phyloP scores from a whole-genome alignment of 2,329 filamentous ascomycete species.

The Penicillium paneum region DNA sequence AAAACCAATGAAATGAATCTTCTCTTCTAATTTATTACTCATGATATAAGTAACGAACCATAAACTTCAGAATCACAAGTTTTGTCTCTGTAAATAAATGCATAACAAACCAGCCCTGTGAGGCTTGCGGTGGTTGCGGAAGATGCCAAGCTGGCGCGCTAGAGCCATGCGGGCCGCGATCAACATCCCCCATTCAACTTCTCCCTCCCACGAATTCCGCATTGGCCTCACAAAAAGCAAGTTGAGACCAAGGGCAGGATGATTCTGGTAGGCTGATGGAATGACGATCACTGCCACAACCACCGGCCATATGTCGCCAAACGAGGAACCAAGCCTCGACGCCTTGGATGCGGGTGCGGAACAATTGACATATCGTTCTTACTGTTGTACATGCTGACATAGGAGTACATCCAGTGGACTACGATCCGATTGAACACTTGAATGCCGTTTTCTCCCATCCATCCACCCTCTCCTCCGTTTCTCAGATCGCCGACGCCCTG shows the following conservation, averaged over 20 bases:
- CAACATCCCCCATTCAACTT: conserved; percentile 7
- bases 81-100: not conserved
- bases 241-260: conserved; percentile 18
- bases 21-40: not conserved
- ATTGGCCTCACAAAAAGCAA: conserved; percentile 13
- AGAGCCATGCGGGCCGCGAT: conserved; percentile 14
- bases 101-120: not conserved
- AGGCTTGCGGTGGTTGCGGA: conserved; percentile 11
- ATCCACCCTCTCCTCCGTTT: conserved; percentile 74
- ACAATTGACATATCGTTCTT: conserved; percentile 1
- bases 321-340: conserved; percentile 38
- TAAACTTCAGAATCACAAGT: not conserved
- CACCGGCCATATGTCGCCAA: conserved; percentile 39
- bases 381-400: conserved; percentile 7
- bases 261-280: conserved; percentile 30
- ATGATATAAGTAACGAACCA: not conserved
- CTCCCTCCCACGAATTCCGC: conserved; percentile 13
- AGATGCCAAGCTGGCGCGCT: conserved; percentile 18
- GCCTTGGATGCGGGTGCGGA: conserved; percentile 46
- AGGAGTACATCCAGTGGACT: conserved; percentile 59
- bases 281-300: conserved; percentile 34
- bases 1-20: conserved; percentile 1
- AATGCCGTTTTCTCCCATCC: conserved; percentile 92
- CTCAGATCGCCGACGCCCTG: conserved; percentile 70
- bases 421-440: conserved; percentile 88